A percentile compares a stretch with the other conserved stretches of the same genome.
Evolutionary conservation across 1,139 yeast genomes (phyloP).

Genomic region (Pichia sp.): DNA sequence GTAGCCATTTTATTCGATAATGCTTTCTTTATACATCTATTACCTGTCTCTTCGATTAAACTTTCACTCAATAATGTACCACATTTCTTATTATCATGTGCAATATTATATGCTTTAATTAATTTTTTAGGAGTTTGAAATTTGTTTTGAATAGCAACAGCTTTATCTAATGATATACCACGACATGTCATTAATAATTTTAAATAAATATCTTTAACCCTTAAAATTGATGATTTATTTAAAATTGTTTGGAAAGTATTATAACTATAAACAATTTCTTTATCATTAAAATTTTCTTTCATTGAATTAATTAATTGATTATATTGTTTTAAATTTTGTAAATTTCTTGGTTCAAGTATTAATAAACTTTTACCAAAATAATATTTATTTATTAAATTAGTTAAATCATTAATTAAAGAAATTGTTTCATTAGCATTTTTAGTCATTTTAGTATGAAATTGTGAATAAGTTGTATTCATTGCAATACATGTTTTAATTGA

Average conservation of each 20-base stretch:
- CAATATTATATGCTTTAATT: slow-evolving; percentile 36
- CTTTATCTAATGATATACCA: slow-evolving; percentile 83
- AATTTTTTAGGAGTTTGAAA: slow-evolving; percentile 59
- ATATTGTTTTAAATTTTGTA: slow-evolving; percentile 51
- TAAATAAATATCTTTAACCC: slow-evolving; percentile 70
- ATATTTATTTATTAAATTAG: slow-evolving; percentile 39
- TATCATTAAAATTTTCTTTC: slow-evolving; percentile 36
- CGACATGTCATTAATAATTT: slow-evolving; percentile 69
- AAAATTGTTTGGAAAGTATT: slow-evolving; percentile 61
- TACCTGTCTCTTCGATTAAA: slow-evolving; percentile 49
- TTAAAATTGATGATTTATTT: slow-evolving; percentile 62
- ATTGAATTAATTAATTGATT: slow-evolving; percentile 35
- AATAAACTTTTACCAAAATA: slow-evolving; percentile 34
- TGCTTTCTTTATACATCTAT: slow-evolving; percentile 31
- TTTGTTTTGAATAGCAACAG: slow-evolving; percentile 60
- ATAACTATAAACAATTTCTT: slow-evolving; percentile 52
- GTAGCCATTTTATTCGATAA: slow-evolving; percentile 56
- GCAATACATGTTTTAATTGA: slow-evolving; percentile 75
- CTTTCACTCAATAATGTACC: slow-evolving; percentile 36
- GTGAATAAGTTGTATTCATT: slow-evolving; percentile 57
- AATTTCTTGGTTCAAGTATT: slow-evolving; percentile 43
- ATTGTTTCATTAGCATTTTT: slow-evolving; percentile 71
- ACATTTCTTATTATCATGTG: slow-evolving; percentile 24
- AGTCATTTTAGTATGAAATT: slow-evolving; percentile 64
- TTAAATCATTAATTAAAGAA: slow-evolving; percentile 50